phyloP scores from a whole-genome alignment of 108 stramenopile genomes.

The Pseudonitzschia pungens region DNA sequence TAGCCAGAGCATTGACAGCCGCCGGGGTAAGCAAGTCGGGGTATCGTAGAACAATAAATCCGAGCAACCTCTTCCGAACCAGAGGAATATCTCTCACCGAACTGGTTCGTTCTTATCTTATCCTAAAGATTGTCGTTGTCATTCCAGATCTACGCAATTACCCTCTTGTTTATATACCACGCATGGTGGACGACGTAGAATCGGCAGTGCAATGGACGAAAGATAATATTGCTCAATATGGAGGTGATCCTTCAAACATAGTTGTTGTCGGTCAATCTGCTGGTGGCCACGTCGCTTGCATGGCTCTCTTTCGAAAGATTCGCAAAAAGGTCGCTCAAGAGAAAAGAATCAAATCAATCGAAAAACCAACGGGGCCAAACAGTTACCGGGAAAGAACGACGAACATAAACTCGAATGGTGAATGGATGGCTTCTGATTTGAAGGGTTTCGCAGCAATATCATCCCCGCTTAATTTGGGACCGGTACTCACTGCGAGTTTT shows the following conservation, averaged over 20 bases:
- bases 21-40: slow-evolving; percentile 31
- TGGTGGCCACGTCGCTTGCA: slow-evolving; percentile 56
- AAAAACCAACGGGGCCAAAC: too few relatives aligned
- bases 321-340: background rate
- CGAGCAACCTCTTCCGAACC: too few relatives aligned
- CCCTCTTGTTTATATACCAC: slow-evolving; percentile 46
- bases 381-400: background rate
- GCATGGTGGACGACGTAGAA: slow-evolving; percentile 70
- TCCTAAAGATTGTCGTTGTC: slow-evolving; percentile 44
- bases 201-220: slow-evolving; percentile 59
- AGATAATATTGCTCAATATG: slow-evolving; percentile 45
- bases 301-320: slow-evolving; percentile 19
- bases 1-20: slow-evolving; percentile 49
- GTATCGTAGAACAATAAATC: too few relatives aligned
- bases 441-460: slow-evolving; percentile 54
- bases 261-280: slow-evolving; percentile 70
- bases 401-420: background rate
- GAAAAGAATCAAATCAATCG: too few relatives aligned
- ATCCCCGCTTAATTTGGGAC: slow-evolving; percentile 46
- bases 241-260: slow-evolving; percentile 59
- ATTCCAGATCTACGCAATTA: slow-evolving; percentile 76
- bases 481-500: slow-evolving; percentile 27
- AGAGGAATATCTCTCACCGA: too few relatives aligned
- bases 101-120: too few relatives aligned
- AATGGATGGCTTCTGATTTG: slow-evolving; percentile 21